These are phyloP conservation scores for Lasiodiplodia gonubiensis DNA, from an alignment of 2,329 filamentous ascomycete genomes.

Conservation along the genomic window DNA sequence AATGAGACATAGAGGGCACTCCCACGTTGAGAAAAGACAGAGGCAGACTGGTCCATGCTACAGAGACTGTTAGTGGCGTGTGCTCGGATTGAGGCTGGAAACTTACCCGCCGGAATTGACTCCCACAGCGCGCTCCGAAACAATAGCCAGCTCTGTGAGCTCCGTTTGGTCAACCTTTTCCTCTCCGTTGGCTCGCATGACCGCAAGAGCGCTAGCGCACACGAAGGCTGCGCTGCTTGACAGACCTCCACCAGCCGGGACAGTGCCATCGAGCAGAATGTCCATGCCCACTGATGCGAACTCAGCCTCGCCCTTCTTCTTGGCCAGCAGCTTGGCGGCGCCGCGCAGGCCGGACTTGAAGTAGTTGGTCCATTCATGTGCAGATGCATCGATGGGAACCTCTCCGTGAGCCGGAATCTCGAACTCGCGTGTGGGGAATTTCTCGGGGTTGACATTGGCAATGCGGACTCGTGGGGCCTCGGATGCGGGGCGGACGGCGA, in stretches of 20 bases:
- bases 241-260: slow-evolving; percentile 88
- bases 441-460: slow-evolving; percentile 75
- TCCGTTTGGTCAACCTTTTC: slow-evolving; percentile 84
- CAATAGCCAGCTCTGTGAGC: slow-evolving; percentile 89
- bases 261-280: slow-evolving; percentile 86
- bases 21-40: slow-evolving; percentile 86
- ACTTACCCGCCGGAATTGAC: slow-evolving; percentile 92
- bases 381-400: slow-evolving; percentile 75
- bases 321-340: slow-evolving; percentile 75
- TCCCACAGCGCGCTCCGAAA: slow-evolving; percentile 90
- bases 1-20: slow-evolving; percentile 92
- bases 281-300: slow-evolving; percentile 80
- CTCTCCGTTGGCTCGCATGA: slow-evolving; percentile 84
- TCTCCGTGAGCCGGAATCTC: slow-evolving; percentile 65
- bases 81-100: neutral
- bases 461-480: slow-evolving; percentile 72
- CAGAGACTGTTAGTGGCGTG: slow-evolving; percentile 35
- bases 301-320: slow-evolving; percentile 63
- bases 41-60: slow-evolving; percentile 97
- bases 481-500: slow-evolving; percentile 62
- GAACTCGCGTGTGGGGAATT: slow-evolving; percentile 79
- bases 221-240: slow-evolving; percentile 95
- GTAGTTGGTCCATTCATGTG: slow-evolving; percentile 97
- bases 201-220: slow-evolving; percentile 84
- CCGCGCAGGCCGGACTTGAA: slow-evolving; percentile 91